Evolutionary conservation across 2,329 filamentous ascomycete genomes (phyloP).

Genomic region (Penicillium sumatraense): DNA sequence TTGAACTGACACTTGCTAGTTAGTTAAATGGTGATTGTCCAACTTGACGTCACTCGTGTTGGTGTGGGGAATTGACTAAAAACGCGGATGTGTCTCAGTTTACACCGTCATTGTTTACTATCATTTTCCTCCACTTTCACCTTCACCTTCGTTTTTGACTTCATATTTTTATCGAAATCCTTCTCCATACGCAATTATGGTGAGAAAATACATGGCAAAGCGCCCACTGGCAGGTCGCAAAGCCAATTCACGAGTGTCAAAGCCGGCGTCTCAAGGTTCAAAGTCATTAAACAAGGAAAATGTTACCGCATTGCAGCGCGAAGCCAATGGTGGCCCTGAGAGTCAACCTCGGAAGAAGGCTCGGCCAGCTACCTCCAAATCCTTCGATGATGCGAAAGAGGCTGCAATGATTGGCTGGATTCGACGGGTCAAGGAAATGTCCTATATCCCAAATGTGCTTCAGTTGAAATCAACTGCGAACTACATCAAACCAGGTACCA

Average conservation of each 20-base stretch:
- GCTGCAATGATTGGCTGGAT: background rate
- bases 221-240: too few relatives aligned
- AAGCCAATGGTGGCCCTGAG: background rate
- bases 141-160: too few relatives aligned
- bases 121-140: too few relatives aligned
- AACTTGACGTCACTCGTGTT: too few relatives aligned
- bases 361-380: background rate
- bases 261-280: background rate
- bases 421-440: background rate
- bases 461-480: slow-evolving; percentile 2
- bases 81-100: too few relatives aligned
- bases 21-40: too few relatives aligned
- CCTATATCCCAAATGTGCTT: background rate
- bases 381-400: background rate
- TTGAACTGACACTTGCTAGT: too few relatives aligned
- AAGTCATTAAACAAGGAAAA: background rate
- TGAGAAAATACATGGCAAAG: too few relatives aligned
- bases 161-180: too few relatives aligned
- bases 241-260: background rate
- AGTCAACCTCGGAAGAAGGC: background rate
- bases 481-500: background rate
- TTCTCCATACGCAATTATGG: too few relatives aligned
- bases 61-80: too few relatives aligned
- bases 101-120: too few relatives aligned
- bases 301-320: background rate